Conservation (phyloP, 176 grass and related monocot species). For the Chrysopogon serrulatus region DNA sequence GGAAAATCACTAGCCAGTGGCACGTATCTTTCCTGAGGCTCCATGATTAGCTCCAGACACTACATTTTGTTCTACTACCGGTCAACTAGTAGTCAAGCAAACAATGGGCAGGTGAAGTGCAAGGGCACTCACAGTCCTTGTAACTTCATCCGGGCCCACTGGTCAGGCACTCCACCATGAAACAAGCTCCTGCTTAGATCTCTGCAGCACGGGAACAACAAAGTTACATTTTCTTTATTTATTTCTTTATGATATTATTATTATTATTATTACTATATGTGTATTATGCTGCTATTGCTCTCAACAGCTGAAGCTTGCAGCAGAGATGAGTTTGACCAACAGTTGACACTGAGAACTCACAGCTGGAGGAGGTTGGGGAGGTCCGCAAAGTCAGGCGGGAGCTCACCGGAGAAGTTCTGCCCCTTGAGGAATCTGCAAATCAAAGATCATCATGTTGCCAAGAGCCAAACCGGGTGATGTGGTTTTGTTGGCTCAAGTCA, state of each 20-base stretch:
- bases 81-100: not conserved
- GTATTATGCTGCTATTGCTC: not conserved
- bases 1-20: not conserved
- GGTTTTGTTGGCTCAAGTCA: not conserved
- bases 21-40: not conserved
- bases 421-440: slow-evolving; percentile 41
- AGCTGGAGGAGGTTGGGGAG: slow-evolving; percentile 66
- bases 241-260: not conserved
- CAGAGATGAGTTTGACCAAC: not conserved
- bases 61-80: slow-evolving; percentile 6
- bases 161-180: slow-evolving; percentile 51
- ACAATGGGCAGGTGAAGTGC: not conserved
- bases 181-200: slow-evolving; percentile 76
- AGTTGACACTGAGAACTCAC: slow-evolving; percentile 36
- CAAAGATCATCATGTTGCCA: not conserved
- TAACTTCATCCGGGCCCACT: slow-evolving; percentile 71
- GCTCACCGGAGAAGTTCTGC: slow-evolving; percentile 59
- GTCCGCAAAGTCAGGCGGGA: slow-evolving; percentile 62
- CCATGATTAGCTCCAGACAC: not conserved
- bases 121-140: slow-evolving; percentile 67
- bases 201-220: slow-evolving; percentile 29
- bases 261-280: not conserved
- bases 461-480: not conserved
- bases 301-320: not conserved
- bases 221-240: not conserved